Conservation (phyloP, 225 moss, liverwort and hornwort genomes). For the Marchantia polymorpha region DNA sequence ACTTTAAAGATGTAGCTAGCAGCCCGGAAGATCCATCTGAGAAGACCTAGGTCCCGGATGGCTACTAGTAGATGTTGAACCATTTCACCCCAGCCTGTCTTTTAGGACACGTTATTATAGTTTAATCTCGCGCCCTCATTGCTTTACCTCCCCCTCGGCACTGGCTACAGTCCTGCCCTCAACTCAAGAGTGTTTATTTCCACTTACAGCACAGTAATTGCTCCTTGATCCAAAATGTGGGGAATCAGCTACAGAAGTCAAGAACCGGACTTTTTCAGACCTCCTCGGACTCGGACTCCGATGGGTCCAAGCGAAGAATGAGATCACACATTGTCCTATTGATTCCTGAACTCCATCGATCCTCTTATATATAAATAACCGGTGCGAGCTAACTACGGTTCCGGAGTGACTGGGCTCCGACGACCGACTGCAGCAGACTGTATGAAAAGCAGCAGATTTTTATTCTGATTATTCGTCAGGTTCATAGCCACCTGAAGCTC, state of each 20-base stretch:
- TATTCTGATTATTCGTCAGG: too few relatives aligned
- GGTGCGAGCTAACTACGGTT: too few relatives aligned
- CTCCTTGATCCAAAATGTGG: background rate
- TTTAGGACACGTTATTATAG: slow-evolving; percentile 3
- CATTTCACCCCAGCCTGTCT: slow-evolving; percentile 1
- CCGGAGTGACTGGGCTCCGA: too few relatives aligned
- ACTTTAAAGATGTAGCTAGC: slow-evolving; percentile 6
- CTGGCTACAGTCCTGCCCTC: background rate
- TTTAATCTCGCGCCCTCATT: background rate
- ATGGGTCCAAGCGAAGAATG: background rate
- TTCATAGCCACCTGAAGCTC: too few relatives aligned
- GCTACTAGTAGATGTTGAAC: background rate
- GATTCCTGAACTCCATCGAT: too few relatives aligned
- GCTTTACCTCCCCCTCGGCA: background rate
- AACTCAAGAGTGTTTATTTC: background rate
- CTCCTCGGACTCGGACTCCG: slow-evolving; percentile 3
- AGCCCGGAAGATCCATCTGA: background rate
- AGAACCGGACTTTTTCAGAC: slow-evolving; percentile 1
- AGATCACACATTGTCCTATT: background rate
- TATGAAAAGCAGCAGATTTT: too few relatives aligned
- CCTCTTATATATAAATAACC: too few relatives aligned
- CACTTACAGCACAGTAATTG: slow-evolving; percentile 12
- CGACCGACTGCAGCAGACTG: too few relatives aligned
- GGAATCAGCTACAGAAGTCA: background rate
- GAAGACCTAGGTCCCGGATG: background rate